Evolutionary conservation across 257 asterid species (phyloP), one percentile per base, ranked within the genome.

Genomic region (Pogostemon cablin): DNA sequence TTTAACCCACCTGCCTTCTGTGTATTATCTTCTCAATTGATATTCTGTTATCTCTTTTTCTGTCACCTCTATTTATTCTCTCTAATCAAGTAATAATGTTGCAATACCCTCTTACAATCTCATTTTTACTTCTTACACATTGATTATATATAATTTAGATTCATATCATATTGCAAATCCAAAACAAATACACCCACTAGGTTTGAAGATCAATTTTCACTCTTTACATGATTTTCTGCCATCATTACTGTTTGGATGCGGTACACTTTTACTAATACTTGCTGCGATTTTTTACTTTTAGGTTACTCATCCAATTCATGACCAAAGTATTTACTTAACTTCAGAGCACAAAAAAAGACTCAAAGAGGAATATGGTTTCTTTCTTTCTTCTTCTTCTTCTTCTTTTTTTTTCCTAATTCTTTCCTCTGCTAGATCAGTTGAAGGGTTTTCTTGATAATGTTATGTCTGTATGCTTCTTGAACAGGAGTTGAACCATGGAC

Each of bases 251-350:
- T 39, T 38, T 60, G 65, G 42, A 9, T 12, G 25, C 34, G 46
- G 4, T 48, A 48, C 35, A 15, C 42, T 17, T 48, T 3, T 48
- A 7, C 15, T 40, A 61, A 61, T n/a, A 72, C 71, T 11, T 58
- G 62, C 6, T 3, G 15, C 64, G 4, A 34, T 72, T 42, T 67
- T 52, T 72, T 68, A 52, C 65, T 61, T 53, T 58, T 85, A 87
- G 92, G 87, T 88, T 57, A 65, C 81, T 64, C 96, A 87, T 77
- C 92, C 96, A 50, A 87, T 89, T 72, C 96, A 87, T 67, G 95
- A 89, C 69, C 92, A 89, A 73, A 80, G 92, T 8, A 72, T 89
- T 66, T 89, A 85, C 85, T 74, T 89, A 75, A 85, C 83, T n/a
- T 42, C 34, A 43, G 81, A 73, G 80, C 88, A 81, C 61, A 84